A percentile compares a stretch with the other conserved stretches of the same genome.
These are phyloP conservation scores for Penicillium sumatraense DNA, from an alignment of 2,329 filamentous ascomycete genomes.

Conservation along the genomic window DNA sequence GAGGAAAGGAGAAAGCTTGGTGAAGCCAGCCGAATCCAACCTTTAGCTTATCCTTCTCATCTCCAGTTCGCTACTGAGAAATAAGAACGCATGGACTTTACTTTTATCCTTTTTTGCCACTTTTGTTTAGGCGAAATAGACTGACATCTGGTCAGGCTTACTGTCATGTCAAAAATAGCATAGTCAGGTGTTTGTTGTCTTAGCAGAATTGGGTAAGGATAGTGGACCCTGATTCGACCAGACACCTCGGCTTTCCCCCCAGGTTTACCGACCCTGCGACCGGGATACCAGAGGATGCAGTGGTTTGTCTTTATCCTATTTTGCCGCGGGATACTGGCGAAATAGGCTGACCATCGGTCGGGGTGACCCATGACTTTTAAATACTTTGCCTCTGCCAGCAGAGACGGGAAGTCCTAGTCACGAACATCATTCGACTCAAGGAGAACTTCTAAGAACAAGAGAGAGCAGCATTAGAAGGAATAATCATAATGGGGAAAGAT, in stretches of 20 bases:
- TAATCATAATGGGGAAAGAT: constrained; percentile 21
- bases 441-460: neutral
- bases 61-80: neutral
- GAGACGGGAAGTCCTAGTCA: too few relatives aligned
- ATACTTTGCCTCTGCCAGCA: neutral
- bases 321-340: neutral
- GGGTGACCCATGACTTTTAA: neutral
- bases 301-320: constrained; percentile 12
- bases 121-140: neutral
- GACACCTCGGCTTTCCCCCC: neutral
- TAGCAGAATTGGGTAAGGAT: neutral
- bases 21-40: too few relatives aligned
- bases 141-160: neutral
- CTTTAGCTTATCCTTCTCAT: neutral
- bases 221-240: neutral
- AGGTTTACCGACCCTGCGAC: neutral
- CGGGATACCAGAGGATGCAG: neutral
- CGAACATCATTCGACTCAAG: neutral
- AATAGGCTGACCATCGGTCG: neutral
- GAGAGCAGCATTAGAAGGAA: neutral
- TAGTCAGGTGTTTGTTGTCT: neutral
- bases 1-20: neutral
- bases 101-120: neutral
- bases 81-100: neutral
- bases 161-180: neutral